phyloP scores from a whole-genome alignment of 2,329 filamentous ascomycete species.

The Ceratocystiopsis brevicomis region DNA sequence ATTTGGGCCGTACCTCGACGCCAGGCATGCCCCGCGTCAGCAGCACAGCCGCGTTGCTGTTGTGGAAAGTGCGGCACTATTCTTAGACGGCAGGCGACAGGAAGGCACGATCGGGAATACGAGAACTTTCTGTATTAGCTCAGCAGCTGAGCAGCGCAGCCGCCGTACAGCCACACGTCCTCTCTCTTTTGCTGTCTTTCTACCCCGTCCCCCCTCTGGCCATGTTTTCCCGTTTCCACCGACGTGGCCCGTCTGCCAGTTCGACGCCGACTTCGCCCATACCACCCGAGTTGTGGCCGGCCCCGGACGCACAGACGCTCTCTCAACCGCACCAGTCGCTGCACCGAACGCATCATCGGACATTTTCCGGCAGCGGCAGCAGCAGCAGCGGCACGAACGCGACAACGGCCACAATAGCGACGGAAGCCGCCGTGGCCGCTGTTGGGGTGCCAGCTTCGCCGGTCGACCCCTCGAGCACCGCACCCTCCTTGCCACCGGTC shows the following conservation, averaged over 20 bases:
- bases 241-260: slow-evolving; percentile 32
- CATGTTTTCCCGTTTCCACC: slow-evolving; percentile 33
- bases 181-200: background rate
- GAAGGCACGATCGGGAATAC: no score
- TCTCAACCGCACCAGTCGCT: slow-evolving; percentile 4
- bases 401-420: background rate
- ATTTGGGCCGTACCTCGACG: no score
- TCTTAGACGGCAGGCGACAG: no score
- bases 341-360: background rate
- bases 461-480: slow-evolving; percentile 18
- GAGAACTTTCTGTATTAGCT: no score
- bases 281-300: slow-evolving; percentile 22
- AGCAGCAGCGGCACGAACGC: background rate
- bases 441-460: background rate
- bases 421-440: no score
- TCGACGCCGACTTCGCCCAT: slow-evolving; percentile 34
- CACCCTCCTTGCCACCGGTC: slow-evolving; percentile 33
- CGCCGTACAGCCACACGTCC: no score
- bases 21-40: no score
- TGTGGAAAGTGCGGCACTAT: no score
- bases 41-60: no score
- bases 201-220: background rate
- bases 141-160: no score
- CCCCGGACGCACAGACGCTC: slow-evolving; percentile 8
- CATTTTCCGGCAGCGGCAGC: background rate